A percentile compares a stretch with the other conserved stretches of the same genome.
Conservation (phyloP, 192 early-diverging fungal genomes). For the Irineochytrium annulatum region DNA sequence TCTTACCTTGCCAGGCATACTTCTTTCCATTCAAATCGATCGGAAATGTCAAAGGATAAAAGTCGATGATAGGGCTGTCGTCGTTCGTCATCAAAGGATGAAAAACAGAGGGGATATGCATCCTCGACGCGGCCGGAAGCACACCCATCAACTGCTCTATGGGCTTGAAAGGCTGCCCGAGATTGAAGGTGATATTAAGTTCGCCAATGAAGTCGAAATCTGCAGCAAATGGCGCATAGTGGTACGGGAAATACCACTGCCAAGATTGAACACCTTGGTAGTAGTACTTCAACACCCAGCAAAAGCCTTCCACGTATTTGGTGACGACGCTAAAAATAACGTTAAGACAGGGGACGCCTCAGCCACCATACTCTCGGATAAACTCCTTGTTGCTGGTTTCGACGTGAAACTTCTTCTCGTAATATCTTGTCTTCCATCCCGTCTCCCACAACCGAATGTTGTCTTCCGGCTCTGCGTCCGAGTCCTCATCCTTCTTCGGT, state of each 20-base stretch:
- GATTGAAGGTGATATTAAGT: conserved; percentile 67
- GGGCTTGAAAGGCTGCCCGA: conserved; percentile 85
- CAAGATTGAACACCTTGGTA: conserved; percentile 94
- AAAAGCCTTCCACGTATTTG: conserved; percentile 86
- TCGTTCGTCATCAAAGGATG: conserved; percentile 81
- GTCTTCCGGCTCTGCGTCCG: conserved; percentile 49
- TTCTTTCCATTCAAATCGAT: conserved; percentile 98
- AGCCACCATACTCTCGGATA: conserved; percentile 38
- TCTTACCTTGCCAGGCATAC: conserved; percentile 86
- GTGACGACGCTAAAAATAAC: conserved; percentile 46
- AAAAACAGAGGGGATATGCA: conserved; percentile 77
- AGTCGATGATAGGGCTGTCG: conserved; percentile 87
- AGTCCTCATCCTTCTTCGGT: conserved; percentile 33
- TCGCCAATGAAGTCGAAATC: conserved; percentile 57
- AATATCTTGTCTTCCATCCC: conserved; percentile 78
- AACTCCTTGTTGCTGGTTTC: conserved; percentile 51
- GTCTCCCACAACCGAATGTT: conserved; percentile 69
- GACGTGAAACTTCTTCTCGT: conserved; percentile 67
- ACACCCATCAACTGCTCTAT: conserved; percentile 99
- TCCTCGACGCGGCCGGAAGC: conserved; percentile 78
- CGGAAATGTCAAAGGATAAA: conserved; percentile 89
- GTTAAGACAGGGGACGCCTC: background rate
- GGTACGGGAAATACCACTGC: conserved; percentile 98
- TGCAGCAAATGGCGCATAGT: conserved; percentile 93
- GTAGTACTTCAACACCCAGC: conserved; percentile 98